These are phyloP conservation scores for Corchorus capsularis DNA, from an alignment of 345 rosid genomes.

Conservation along the genomic window DNA sequence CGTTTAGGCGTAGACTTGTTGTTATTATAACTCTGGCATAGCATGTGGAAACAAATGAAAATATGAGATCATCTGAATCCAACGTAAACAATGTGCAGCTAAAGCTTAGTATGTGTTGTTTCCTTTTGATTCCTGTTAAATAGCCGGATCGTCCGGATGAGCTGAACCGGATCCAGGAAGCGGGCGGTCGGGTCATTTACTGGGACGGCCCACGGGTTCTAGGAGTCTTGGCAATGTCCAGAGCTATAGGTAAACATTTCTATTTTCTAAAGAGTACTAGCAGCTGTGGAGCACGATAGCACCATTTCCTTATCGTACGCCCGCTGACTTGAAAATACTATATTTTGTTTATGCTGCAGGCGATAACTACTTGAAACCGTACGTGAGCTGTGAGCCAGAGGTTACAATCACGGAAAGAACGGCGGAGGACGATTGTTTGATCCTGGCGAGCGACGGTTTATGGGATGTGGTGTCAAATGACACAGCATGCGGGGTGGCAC, in stretches of 20 bases:
- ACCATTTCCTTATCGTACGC: not conserved
- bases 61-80: not conserved
- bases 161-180: slow-evolving; percentile 65
- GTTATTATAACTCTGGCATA: too few relatives aligned
- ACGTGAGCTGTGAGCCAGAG: slow-evolving; percentile 83
- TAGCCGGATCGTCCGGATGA: slow-evolving; percentile 98
- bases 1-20: too few relatives aligned
- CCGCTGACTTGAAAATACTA: not conserved
- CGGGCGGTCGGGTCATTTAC: slow-evolving; percentile 87
- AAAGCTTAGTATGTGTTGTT: not conserved
- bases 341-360: slow-evolving; percentile 39
- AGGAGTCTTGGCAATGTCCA: slow-evolving; percentile 88
- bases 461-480: slow-evolving; percentile 97
- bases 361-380: slow-evolving; percentile 86
- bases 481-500: slow-evolving; percentile 68
- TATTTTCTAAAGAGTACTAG: not conserved
- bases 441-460: slow-evolving; percentile 79
- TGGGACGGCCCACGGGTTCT: slow-evolving; percentile 89
- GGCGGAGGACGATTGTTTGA: slow-evolving; percentile 74
- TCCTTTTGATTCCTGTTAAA: not conserved
- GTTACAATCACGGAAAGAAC: slow-evolving; percentile 64
- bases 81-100: not conserved
- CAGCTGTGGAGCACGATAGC: not conserved
- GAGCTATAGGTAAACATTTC: slow-evolving; percentile 71
- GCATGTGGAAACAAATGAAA: not conserved